These are phyloP conservation scores for Pyricularia sp. DNA, from an alignment of 2,329 filamentous ascomycete genomes.

Conservation along the genomic window DNA sequence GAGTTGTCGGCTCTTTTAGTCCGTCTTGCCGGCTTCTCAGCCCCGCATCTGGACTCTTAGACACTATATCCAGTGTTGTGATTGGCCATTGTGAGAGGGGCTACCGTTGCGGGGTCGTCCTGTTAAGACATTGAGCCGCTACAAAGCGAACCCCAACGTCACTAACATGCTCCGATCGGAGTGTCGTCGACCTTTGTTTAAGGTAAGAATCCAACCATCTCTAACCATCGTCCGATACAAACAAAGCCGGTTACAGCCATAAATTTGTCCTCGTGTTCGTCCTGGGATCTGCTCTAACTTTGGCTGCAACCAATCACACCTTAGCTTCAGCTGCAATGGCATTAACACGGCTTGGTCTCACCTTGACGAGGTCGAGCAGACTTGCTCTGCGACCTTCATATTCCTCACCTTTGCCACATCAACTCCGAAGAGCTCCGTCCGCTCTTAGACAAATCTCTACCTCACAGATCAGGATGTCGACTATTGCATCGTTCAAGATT, in stretches of 20 bases:
- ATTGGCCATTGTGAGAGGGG: not conserved
- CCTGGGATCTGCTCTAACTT: not conserved
- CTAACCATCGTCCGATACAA: not conserved
- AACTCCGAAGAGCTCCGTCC: not conserved
- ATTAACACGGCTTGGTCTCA: conserved; percentile 7
- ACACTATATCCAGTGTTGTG: not conserved
- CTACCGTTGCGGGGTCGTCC: not conserved
- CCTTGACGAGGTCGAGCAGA: not conserved
- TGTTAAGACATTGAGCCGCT: conserved; percentile 11
- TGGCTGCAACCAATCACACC: not conserved
- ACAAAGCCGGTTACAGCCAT: not conserved
- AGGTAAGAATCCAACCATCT: not conserved
- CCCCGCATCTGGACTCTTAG: not conserved
- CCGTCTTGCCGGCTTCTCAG: not conserved
- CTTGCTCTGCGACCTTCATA: not conserved
- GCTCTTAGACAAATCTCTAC: not conserved
- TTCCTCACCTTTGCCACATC: not conserved
- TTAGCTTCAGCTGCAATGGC: conserved; percentile 7
- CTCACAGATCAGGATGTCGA: conserved; percentile 27
- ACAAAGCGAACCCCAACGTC: conserved; percentile 14
- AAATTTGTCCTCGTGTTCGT: not conserved
- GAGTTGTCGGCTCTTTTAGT: not conserved
- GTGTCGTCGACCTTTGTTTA: not conserved
- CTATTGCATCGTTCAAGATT: conserved; percentile 74
- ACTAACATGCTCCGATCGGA: not conserved